Evolutionary conservation across 2,329 filamentous ascomycete species (phyloP), one percentile per base, ranked within the genome.

Genomic region (Aspergillus fischeri): DNA sequence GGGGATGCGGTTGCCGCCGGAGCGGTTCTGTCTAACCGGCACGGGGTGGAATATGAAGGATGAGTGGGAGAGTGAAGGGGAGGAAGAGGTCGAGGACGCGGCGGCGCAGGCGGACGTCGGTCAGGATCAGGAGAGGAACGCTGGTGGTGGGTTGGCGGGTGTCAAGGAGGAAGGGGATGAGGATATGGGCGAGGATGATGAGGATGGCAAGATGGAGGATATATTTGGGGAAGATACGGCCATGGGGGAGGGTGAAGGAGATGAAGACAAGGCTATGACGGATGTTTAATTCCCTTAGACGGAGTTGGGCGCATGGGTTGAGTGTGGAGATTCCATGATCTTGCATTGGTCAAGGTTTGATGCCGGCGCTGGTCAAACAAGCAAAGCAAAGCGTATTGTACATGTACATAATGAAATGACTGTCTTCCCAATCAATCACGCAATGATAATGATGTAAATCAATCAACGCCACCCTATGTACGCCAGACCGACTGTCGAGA

Each of bases 1-100:
- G 65, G 85, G 84, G 2, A 75, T 87, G 57, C 75, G 83, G 56
- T 67, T 87, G 66, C 85, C 85, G 59, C 81, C 82, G 14, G 85
- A 87, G 77, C 75, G 83, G 69, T 87, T 86, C 65, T 84, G 82
- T 69, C 72, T 84, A 51, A 84, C 81, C 3, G 83, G 83, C 0
- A 75, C 76, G 8, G 81, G 78, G 35, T 85, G 82, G 83, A 77
- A 78, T 41, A 69, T 85, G 71, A 80, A 78, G 67, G 81, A 84
- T 57, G 81, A 83, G 65, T 84, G 81, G 82, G 81, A 83, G 53
- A 81, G 78, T 64, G 81, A 83, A 52, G 78, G 75, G 0, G 80
- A 81, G 54, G 78, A 78, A 49, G 61, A 66, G n/a, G 57, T 60
- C 14, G 56, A 61, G 27, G 65, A 65, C 42, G 70, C 67, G 47